Evolutionary conservation across 108 stramenopile genomes (phyloP).

Genomic region (Cyclotella cryptica): DNA sequence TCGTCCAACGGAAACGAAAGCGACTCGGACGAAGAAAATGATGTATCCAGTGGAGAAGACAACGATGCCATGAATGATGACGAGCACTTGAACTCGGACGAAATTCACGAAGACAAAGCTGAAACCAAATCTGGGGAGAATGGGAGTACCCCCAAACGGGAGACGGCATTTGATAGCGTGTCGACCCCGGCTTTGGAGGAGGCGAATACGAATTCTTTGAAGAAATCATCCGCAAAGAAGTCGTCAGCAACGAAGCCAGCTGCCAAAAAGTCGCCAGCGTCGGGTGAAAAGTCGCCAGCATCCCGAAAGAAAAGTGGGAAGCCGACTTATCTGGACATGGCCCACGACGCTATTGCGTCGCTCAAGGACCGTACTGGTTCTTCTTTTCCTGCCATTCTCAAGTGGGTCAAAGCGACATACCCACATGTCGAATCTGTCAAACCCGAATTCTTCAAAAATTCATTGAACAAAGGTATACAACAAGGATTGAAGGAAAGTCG

Average conservation of each 20-base stretch:
- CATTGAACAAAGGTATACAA: constrained; percentile 66
- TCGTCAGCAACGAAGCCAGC: constrained; percentile 8
- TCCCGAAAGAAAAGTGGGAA: constrained; percentile 32
- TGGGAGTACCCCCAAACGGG: background rate
- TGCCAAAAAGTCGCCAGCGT: constrained; percentile 25
- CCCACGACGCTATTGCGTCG: constrained; percentile 73
- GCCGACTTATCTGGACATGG: constrained; percentile 63
- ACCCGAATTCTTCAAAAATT: constrained; percentile 59
- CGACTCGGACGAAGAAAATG: background rate
- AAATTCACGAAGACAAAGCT: background rate
- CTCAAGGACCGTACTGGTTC: constrained; percentile 84
- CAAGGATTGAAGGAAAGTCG: constrained; percentile 67
- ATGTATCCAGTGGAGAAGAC: background rate
- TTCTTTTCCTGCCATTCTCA: constrained; percentile 69
- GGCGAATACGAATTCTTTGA: background rate
- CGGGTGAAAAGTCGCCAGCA: background rate
- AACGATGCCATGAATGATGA: background rate
- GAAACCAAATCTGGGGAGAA: constrained; percentile 12
- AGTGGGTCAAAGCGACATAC: constrained; percentile 70
- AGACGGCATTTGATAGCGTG: background rate
- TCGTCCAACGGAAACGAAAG: constrained; percentile 7
- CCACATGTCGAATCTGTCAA: constrained; percentile 34
- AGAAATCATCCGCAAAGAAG: constrained; percentile 29
- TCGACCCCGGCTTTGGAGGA: constrained; percentile 11
- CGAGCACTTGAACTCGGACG: background rate